A percentile compares a stretch with the other conserved stretches of the same genome.
These are phyloP conservation scores for Saccharomyces jurei DNA, from an alignment of 805 yeast genomes.

Conservation along the genomic window DNA sequence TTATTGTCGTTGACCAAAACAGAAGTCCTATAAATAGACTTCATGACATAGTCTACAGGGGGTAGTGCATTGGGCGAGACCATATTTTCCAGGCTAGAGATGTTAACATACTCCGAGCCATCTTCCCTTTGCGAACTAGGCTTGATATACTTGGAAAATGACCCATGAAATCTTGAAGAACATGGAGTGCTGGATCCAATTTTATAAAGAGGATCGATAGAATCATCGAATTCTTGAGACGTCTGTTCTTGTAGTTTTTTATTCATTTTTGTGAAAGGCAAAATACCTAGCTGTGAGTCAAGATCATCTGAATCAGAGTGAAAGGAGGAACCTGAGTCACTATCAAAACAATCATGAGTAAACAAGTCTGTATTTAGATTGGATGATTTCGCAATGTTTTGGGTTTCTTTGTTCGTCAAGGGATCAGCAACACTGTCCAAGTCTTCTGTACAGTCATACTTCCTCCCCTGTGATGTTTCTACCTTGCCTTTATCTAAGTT, in stretches of 20 bases:
- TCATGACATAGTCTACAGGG: constrained; percentile 49
- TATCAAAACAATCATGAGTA: background rate
- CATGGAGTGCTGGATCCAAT: constrained; percentile 1
- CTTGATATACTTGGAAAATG: background rate
- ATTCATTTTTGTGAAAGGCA: constrained; percentile 23
- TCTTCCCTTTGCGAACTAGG: constrained; percentile 1
- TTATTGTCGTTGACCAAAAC: constrained; percentile 57
- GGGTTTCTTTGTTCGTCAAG: background rate
- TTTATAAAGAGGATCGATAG: constrained; percentile 27
- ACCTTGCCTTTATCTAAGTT: background rate
- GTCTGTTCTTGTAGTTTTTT: constrained; percentile 19
- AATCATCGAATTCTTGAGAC: constrained; percentile 18
- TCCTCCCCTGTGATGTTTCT: background rate
- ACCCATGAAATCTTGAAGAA: background rate
- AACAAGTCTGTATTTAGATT: background rate
- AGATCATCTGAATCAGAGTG: constrained; percentile 22
- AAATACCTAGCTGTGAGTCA: constrained; percentile 22
- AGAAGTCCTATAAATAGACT: constrained; percentile 53
- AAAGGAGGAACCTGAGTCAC: constrained; percentile 7
- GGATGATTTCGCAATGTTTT: background rate
- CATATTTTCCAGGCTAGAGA: constrained; percentile 48
- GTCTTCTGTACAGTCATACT: background rate
- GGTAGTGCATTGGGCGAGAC: constrained; percentile 48
- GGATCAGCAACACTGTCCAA: background rate
- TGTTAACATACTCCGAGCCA: constrained; percentile 8